Percentiles rank a stretch among this genome's conserved stretches.
Evolutionary conservation across 768 basidiomycete genomes (phyloP).

Genomic region (Amanita fuliginea): DNA sequence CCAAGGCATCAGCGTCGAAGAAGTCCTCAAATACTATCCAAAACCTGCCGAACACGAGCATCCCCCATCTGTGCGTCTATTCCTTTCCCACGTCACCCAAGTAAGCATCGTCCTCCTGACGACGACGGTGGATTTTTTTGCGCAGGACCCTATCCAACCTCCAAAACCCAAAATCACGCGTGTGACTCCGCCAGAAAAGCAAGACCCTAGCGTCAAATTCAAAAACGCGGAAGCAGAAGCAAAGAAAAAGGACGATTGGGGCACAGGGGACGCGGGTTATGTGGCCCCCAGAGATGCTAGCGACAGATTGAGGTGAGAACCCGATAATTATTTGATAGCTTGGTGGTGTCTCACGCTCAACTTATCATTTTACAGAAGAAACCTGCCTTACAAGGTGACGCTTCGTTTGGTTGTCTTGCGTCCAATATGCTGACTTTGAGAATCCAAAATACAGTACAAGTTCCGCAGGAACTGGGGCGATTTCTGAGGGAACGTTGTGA

Average conservation of each 20-base stretch:
- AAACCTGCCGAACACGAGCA: constrained; percentile 14
- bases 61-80: not conserved
- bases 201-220: constrained; percentile 56
- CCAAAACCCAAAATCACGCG: constrained; percentile 45
- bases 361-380: constrained; percentile 37
- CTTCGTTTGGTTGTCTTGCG: constrained; percentile 1
- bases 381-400: constrained; percentile 80
- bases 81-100: not conserved
- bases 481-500: constrained; percentile 40
- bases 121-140: constrained; percentile 11
- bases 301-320: constrained; percentile 68
- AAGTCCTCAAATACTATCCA: constrained; percentile 49
- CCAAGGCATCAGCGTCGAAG: constrained; percentile 73
- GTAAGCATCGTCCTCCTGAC: no score
- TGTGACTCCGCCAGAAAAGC: constrained; percentile 52
- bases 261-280: constrained; percentile 59
- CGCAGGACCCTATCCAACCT: constrained; percentile 7
- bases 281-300: constrained; percentile 57
- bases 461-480: constrained; percentile 85
- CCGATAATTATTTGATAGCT: not conserved
- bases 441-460: constrained; percentile 66
- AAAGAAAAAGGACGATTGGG: constrained; percentile 55
- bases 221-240: constrained; percentile 42
- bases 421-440: constrained; percentile 37
- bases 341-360: not conserved